Evolutionary conservation across 192 early-diverging fungal species (phyloP), one percentile per base, ranked within the genome.

Genomic region (Rhizoclosmatium sp.): DNA sequence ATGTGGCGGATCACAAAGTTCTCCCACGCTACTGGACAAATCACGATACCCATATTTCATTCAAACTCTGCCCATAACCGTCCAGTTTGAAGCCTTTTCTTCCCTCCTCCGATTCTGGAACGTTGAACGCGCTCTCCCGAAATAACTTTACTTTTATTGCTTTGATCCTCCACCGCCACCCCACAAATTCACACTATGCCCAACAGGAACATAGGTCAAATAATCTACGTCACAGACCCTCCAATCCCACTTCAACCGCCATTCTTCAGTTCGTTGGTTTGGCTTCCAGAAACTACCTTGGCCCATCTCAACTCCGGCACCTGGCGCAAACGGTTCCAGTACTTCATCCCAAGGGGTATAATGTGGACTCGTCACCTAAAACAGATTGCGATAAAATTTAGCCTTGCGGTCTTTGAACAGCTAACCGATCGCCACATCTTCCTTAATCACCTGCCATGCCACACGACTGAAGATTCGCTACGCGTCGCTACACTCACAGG

Each of bases 271-370:
- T 23, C 72, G 7, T n/a, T 12, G 59, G 21, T 62, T 9, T 14
- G 12, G 48, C 12, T 71, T 71, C 69, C 48, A 71, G 19, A 19
- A 39, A 62, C 40, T 62, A 19, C 42, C 59, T 40, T 45, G 42
- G 23, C 72, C 72, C 21, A 75, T 23, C 2, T 54, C 54, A 7
- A 62, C 59, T 4, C 72, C 72, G 21, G 42, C 56, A 41, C 16
- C 41, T 0, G 72, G 72, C 1, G 42, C n/a, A 42, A 62, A 75
- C 45, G 72, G 60, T 61, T 81, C 83, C 68, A 85, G 80, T 21
- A 86, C 65, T 46, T 86, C 83, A 66, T 88, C 87, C 87, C 87
- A 88, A 19, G 87, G 87, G 45, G 82, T 83, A 65, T 84, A 88
- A 59, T 86, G 84, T 58, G 87, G 87, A 51, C 78, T 80, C n/a